These are phyloP conservation scores for Themeda triandra DNA, from an alignment of 176 grass and related monocot genomes.

Conservation along the genomic window DNA sequence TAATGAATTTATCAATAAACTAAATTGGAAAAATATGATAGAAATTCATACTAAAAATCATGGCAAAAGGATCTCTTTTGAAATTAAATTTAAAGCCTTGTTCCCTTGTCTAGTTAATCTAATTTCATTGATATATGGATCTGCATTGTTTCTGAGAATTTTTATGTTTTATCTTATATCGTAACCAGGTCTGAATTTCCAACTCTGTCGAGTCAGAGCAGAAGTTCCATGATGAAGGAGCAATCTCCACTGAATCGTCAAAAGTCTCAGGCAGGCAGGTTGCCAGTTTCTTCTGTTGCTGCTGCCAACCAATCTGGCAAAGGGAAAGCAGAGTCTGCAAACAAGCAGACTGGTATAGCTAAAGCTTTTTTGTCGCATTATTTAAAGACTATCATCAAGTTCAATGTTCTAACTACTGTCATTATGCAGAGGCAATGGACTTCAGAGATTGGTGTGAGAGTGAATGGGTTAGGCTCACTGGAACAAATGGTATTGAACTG, in stretches of 20 bases:
- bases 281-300: slow-evolving; percentile 36
- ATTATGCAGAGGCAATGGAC: slow-evolving; percentile 83
- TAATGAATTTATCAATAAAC: not conserved
- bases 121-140: not conserved
- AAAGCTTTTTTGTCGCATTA: slow-evolving; percentile 7
- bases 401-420: slow-evolving; percentile 18
- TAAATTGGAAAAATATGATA: not conserved
- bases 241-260: slow-evolving; percentile 51
- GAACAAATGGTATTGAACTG: slow-evolving; percentile 68
- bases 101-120: not conserved
- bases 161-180: slow-evolving; percentile 24
- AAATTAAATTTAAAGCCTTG: not conserved
- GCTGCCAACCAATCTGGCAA: slow-evolving; percentile 39
- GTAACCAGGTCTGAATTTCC: slow-evolving; percentile 72
- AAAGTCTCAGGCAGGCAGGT: slow-evolving; percentile 47
- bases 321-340: slow-evolving; percentile 51
- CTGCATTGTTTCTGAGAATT: slow-evolving; percentile 5
- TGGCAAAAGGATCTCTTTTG: not conserved
- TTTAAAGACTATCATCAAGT: slow-evolving; percentile 1
- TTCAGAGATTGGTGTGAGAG: slow-evolving; percentile 82
- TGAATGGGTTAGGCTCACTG: slow-evolving; percentile 84
- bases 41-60: not conserved
- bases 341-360: slow-evolving; percentile 66
- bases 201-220: slow-evolving; percentile 49
- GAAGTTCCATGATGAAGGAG: slow-evolving; percentile 46